phyloP scores from a whole-genome alignment of 768 basidiomycete species.

The Paxillus ammoniavirescens region DNA sequence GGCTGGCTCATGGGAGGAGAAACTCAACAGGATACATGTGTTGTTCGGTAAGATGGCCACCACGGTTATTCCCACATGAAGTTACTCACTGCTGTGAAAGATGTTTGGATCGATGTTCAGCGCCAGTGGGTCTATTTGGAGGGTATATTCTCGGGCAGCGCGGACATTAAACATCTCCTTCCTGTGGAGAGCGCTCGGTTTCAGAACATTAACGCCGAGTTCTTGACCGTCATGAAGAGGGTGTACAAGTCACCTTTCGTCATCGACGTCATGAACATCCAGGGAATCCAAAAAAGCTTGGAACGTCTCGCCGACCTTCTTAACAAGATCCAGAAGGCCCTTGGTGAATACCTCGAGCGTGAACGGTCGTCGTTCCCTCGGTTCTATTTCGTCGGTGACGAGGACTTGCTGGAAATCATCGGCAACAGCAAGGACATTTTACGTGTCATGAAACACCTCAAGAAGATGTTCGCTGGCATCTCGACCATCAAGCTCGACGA shows the following conservation, averaged over 20 bases:
- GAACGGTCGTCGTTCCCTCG: slow-evolving; percentile 98
- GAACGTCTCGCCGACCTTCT: slow-evolving; percentile 95
- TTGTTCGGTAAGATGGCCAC: slow-evolving; percentile 70
- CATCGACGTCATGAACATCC: slow-evolving; percentile 94
- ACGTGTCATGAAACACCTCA: slow-evolving; percentile 98
- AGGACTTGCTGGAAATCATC: slow-evolving; percentile 97
- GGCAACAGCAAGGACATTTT: slow-evolving; percentile 99
- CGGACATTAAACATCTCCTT: slow-evolving; percentile 98
- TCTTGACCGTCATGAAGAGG: slow-evolving; percentile 98
- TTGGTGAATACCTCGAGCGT: slow-evolving; percentile 97
- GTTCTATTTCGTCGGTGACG: slow-evolving; percentile 99
- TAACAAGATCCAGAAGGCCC: slow-evolving; percentile 98
- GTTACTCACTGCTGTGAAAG: slow-evolving; percentile 37
- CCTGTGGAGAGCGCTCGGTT: slow-evolving; percentile 98
- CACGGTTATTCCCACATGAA: neutral
- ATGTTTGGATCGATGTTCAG: slow-evolving; percentile 99
- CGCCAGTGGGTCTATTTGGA: slow-evolving; percentile 99
- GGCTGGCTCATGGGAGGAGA: slow-evolving; percentile 95
- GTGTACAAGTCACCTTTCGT: slow-evolving; percentile 99
- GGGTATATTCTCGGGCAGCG: slow-evolving; percentile 99
- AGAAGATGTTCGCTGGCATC: slow-evolving; percentile 99
- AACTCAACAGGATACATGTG: slow-evolving; percentile 93
- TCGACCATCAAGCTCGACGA: slow-evolving; percentile 87
- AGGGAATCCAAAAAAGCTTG: slow-evolving; percentile 93
- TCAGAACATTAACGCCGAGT: slow-evolving; percentile 97